Evolutionary conservation across 345 rosid species (phyloP), one percentile per base, ranked within the genome.

Genomic region (Moricandia arvensis): DNA sequence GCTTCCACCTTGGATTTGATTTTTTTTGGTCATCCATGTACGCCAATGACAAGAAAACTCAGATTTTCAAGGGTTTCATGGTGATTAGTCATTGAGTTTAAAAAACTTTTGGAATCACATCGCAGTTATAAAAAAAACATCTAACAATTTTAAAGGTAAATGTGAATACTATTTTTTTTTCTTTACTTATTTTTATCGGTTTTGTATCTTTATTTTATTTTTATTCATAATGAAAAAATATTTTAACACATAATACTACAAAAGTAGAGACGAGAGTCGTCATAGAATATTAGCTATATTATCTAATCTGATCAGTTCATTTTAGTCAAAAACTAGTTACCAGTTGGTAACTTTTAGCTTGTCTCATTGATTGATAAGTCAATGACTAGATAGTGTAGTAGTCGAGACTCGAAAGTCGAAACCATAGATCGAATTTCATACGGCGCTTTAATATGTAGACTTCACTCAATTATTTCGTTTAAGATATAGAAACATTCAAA

Each of bases 351-450:
- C 10, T 49, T 49, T 49, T 15, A 16, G 17, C 57, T 16, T 21
- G 17, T 49, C 57, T 61, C 43, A 55, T 37, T 68, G 64, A 53
- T 62, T 58, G 45, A 18, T 38, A 53, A 62, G 80, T 69, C 75
- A 76, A 76, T 54, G 65, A 29, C 80, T 62, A 69, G 30, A 27
- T 17, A 27, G 66, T 66, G 47, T 41, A 57, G 35, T 43, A 43
- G 53, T 47, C 12, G 15, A 33, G 35, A 66, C 73, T 59, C 26
- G 12, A 29, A 74, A 74, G 16, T 74, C 29, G 16, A 59, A 75
- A 68, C 41, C 24, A 24, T 68, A 68, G 43, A 60, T 49, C 26
- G 16, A 35, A 29, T 61, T 68, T 68, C 43, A 60, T 68, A 68
- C 49, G 37, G 68, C 15, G 63, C 63, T 68, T 61, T 30, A 60